Percentiles rank a stretch among this genome's conserved stretches.
Conservation (phyloP, 176 grass and related monocot species). For the maize (Zea mays) region DNA sequence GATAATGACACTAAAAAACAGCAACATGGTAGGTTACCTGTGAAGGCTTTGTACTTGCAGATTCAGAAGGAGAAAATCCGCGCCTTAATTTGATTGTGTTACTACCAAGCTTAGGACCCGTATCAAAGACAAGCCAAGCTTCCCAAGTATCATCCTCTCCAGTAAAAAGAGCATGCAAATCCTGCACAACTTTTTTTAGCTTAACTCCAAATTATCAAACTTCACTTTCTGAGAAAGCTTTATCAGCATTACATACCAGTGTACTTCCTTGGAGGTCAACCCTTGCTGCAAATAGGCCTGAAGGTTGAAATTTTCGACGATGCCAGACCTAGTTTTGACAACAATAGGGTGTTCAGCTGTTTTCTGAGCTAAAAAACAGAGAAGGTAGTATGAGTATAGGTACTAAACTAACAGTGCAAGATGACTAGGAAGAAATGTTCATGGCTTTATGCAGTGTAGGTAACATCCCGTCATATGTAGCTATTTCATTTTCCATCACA, state of each 20-base stretch:
- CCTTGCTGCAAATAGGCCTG: slow-evolving; percentile 88
- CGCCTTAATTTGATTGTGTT: slow-evolving; percentile 85
- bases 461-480: not conserved
- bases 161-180: slow-evolving; percentile 88
- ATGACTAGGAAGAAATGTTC: slow-evolving; percentile 7
- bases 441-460: slow-evolving; percentile 1
- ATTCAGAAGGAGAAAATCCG: slow-evolving; percentile 75
- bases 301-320: slow-evolving; percentile 91
- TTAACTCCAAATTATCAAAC: slow-evolving; percentile 2
- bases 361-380: slow-evolving; percentile 23
- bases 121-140: slow-evolving; percentile 80
- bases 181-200: slow-evolving; percentile 56
- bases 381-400: not conserved
- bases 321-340: slow-evolving; percentile 74
- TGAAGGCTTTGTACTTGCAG: slow-evolving; percentile 57
- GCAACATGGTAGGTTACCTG: slow-evolving; percentile 56
- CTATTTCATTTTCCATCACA: slow-evolving; percentile 4
- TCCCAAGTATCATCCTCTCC: slow-evolving; percentile 97
- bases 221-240: slow-evolving; percentile 9
- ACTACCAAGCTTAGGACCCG: slow-evolving; percentile 64
- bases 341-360: slow-evolving; percentile 39
- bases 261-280: slow-evolving; percentile 80
- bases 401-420: slow-evolving; percentile 2
- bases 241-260: slow-evolving; percentile 48
- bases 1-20: slow-evolving; percentile 28